Evolutionary conservation across 2,329 filamentous ascomycete genomes (phyloP), one percentile per base, ranked within the genome.

Genomic region (Corynespora cassiicola): DNA sequence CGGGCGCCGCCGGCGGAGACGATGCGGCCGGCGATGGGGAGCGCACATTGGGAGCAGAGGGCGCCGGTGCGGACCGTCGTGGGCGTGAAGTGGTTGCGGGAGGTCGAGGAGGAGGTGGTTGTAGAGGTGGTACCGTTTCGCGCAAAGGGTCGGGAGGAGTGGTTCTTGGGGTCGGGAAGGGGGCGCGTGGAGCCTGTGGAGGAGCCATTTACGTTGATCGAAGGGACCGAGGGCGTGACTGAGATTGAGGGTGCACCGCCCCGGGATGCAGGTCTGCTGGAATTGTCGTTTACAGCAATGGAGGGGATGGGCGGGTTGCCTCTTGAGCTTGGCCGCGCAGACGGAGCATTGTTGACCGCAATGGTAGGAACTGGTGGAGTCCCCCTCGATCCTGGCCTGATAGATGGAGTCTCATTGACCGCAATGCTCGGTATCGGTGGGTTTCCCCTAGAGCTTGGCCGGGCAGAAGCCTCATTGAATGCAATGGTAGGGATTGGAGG

Each of bases 21-120:
- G 50, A 96, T 92, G 40, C 92, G 88, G 3, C 94, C 94, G 41
- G 94, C 84, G 52, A 99, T 97, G 1, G 90, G 85, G 14, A 87
- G 77, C 7, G 84, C 79, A 63, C 94, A 99, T 57, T 91, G 85
- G 32, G 90, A 87, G 62, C 94, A 99, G 29, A 85, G 80, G 6
- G 89, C 88, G 6, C 86, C 86, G 7, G 78, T 78, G 31, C 72
- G 69, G n/a, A 69, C 66, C 19, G 65, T 58, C 10, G 73, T 70
- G 1, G 73, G 73, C 2, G 74, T 75, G 61, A 68, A 72, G 56
- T 73, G 75, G 20, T 66, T 63, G 35, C 68, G 64, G 25, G 72
- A 66, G 17, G 54, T 65, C n/a, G n/a, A n/a, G n/a, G n/a, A n/a
- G n/a, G n/a, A n/a, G n/a, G n/a, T n/a, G n/a, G n/a, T n/a, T n/a